Conservation (phyloP, 352 stramenopile species). For the Peronospora farinosa region DNA sequence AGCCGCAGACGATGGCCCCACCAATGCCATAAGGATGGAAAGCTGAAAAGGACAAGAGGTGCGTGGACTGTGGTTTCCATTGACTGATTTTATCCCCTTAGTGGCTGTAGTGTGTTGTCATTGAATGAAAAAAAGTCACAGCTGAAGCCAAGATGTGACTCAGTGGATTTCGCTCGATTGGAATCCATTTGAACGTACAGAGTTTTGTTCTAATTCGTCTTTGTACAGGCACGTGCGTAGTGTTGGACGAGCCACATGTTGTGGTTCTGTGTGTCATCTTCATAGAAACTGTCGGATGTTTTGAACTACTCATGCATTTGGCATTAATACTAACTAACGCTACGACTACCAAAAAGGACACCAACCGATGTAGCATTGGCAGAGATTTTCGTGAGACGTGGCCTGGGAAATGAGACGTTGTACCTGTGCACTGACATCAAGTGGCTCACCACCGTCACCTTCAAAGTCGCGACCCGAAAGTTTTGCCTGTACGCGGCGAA, state of each 20-base stretch:
- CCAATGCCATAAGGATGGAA: conserved; percentile 3
- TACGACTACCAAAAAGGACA: conserved; percentile 90
- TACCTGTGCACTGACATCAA: conserved; percentile 83
- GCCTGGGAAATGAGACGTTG: conserved; percentile 97
- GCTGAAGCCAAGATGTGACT: neutral
- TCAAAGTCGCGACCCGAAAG: conserved; percentile 97
- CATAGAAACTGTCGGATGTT: too few relatives aligned
- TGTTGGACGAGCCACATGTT: too few relatives aligned
- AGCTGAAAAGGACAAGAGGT: neutral
- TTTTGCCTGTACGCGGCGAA: conserved; percentile 98
- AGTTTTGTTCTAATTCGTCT: conserved; percentile 3
- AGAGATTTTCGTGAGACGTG: conserved; percentile 98
- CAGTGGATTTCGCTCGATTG: conserved; percentile 21
- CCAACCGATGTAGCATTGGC: conserved; percentile 98
- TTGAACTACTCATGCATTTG: too few relatives aligned
- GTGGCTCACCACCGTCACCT: conserved; percentile 47
- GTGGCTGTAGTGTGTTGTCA: conserved; percentile 8
- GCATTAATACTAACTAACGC: too few relatives aligned
- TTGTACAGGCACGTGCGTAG: too few relatives aligned
- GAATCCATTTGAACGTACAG: conserved; percentile 16
- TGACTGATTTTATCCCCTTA: neutral
- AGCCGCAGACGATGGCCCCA: conserved; percentile 26
- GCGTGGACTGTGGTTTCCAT: conserved; percentile 2
- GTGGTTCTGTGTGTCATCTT: too few relatives aligned
- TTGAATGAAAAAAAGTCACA: conserved; percentile 5